Base-by-base conservation (phyloP, 768 basidiomycete species). In the Infundibulicybe gibba region DNA sequence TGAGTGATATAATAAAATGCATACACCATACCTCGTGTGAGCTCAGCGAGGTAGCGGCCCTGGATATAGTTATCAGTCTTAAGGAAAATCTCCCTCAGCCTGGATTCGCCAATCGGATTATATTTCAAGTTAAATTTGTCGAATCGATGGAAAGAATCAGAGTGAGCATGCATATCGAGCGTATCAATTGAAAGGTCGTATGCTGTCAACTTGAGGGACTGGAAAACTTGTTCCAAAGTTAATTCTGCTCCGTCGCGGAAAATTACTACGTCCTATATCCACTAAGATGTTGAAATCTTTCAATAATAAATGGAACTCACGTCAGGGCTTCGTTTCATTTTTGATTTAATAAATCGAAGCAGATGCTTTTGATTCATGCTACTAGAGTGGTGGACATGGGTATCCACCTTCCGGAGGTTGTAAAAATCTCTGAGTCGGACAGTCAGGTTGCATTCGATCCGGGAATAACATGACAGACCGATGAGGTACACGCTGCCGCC, bases 361-460 rank as follows among this genome's bases (percentile, higher is more conserved):
- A 99, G 70, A 69, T 99, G 97, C 65, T 99, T 99, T 66, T 99
- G 97, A 63, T 99, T 99, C 94, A 98, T 97, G 67, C 91, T 90
- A 50, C 94, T 97, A 3, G 95, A 95, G 62, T 98, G 92, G 59
- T 99, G 97, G 21, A 99, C 91, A 65, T 99, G 97, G 6, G 97
- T 99, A 61, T 99, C 97, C 49, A 99, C 97, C 63, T 99, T 99
- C 19, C 97, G 85, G 43, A 93, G 76, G 62, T 99, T 99, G 68
- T 99, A 99, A 57, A 99, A 97, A 68, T 99, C 97, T 49, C 95
- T 94, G n/a, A 49, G 10, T 21, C 16, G 20, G 20, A 31, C 17
- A 9, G 37, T 35, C 20, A 48, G 39, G 19, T 47, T 3, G 10
- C 14, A 20, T 6, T 25, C 4, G 39, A 17, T 11, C 13, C 20